Evolutionary conservation across 176 grass and related monocot species (phyloP), one percentile per base, ranked within the genome.

Genomic region (Echinochloa phyllopogon): DNA sequence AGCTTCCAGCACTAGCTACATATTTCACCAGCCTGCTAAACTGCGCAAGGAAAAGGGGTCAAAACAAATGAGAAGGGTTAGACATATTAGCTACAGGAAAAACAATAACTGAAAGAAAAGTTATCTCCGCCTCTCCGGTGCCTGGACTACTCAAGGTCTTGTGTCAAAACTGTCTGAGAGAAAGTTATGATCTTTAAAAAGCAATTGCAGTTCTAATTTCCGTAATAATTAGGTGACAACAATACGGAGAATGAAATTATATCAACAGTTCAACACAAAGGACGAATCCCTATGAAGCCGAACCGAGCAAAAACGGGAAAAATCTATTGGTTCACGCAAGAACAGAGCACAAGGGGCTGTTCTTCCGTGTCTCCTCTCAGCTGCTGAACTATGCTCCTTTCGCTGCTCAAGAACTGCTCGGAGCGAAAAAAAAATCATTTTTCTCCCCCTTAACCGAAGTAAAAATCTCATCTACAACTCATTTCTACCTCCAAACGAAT

Each of bases 11-110:
- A 76, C 82, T 48, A 51, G 86, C 89, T 51, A 83, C 43, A 86
- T 83, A 72, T 63, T 83, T 92, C 42, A 82, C 57, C 57, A 94
- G 53, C 62, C 23, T 60, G 60, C 69, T 85, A 71, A 74, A 86
- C 96, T 98, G 40, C 44, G 41, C 1, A 57, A 57, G 4, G 15
- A 56, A 20, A 53, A 1, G 8, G 16, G 1, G 45, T 56, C 5
- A 42, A 65, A 79, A 6, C 49, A 25, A 57, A 67, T 8, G 0
- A 37, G 2, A 65, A 15, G 3, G 43, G 38, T 65, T 38, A 81
- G 16, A 37, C 2, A 75, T 53, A 24, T 36, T 50, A 60, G 3
- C 23, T 13, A 43, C 6, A 41, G 18, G 16, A 55, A 45, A 43
- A 14, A 52, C 4, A 50, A 9, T 21, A 2, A 53, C 36, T 27